Evolutionary conservation across 2,329 filamentous ascomycete species (phyloP), one percentile per base, ranked within the genome.

Genomic region (Cordyceps tenuipes): DNA sequence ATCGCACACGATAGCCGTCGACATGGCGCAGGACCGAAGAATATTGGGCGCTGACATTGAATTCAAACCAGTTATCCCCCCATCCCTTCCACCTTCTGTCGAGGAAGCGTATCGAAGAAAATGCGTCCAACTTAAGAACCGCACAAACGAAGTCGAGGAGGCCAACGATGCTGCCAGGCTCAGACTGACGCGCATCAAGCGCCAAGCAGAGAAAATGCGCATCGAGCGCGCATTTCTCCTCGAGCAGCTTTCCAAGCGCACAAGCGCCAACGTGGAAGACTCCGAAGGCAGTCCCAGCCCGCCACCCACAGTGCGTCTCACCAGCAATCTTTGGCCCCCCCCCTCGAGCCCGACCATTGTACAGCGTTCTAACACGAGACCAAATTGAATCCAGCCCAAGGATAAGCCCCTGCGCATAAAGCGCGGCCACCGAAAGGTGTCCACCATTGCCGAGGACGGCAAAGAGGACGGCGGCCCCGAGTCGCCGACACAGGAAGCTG

Each of bases 61-160:
- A 63, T 61, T 61, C 64, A 63, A 66, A 68, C 71, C 68, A 72
- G 76, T 77, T 63, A 77, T 83, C 59, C 83, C 83, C 34, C 83
- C 84, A 17, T 75, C 83, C 46, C 79, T 88, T 4, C 91, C 93
- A 21, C 93, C 94, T 17, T 96, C 91, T 17, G 91, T 97, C 64
- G 93, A 99, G 75, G 88, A 93, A 72, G 92, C 93, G 55, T 99
- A 97, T 76, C 91, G 94, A 68, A 85, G 90, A 65, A 97, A 99
- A 84, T 97, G 93, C 74, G 91, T 97, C 71, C 89, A 95, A 68
- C 83, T 99, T 23, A 95, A 95, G 76, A 89, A 90, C 68, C 89
- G 94, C 63, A 90, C 94, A 64, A 89, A 87, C 71, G 92, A 97
- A 72, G 90, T 97, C 67, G 92, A 97, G 72, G 86, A 91, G 62